Percentiles rank a stretch among this genome's conserved stretches.
Evolutionary conservation across 2,329 filamentous ascomycete species (phyloP).

Genomic region (Fonsecaea multimorphosa): DNA sequence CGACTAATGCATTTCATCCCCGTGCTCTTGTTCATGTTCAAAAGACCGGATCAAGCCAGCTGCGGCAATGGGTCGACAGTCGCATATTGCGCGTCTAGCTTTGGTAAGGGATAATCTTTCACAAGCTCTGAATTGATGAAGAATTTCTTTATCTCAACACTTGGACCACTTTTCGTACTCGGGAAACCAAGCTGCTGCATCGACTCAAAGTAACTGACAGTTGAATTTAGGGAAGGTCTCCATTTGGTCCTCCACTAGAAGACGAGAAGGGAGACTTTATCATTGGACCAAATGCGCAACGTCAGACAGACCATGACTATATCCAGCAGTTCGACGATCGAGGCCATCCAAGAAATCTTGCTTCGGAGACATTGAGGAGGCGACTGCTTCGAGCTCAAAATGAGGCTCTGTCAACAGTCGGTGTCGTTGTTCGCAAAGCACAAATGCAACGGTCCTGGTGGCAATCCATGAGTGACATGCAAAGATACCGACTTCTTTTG

Average conservation of each 20-base stretch:
- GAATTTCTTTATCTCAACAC: background rate
- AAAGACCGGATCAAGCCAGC: background rate
- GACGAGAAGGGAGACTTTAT: conserved; percentile 38
- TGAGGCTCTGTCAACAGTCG: conserved; percentile 57
- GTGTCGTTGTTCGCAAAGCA: conserved; percentile 53
- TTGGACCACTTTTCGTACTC: background rate
- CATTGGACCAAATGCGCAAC: conserved; percentile 35
- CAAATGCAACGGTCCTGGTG: conserved; percentile 41
- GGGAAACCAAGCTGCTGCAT: background rate
- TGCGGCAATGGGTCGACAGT: conserved; percentile 51
- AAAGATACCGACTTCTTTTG: conserved; percentile 48
- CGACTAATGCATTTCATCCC: background rate
- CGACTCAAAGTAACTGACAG: conserved; percentile 10
- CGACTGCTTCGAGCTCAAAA: conserved; percentile 56
- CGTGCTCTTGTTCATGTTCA: background rate
- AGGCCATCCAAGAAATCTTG: conserved; percentile 55
- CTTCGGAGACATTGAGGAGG: conserved; percentile 48
- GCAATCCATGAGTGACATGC: conserved; percentile 41
- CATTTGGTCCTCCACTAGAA: conserved; percentile 36
- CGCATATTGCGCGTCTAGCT: conserved; percentile 53
- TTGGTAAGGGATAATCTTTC: conserved; percentile 47
- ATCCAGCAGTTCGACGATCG: conserved; percentile 56
- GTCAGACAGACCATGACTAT: conserved; percentile 50
- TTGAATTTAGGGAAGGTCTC: conserved; percentile 34
- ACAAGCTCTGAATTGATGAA: conserved; percentile 9